Evolutionary conservation across 306 rosid species (phyloP).

Genomic region (Cucumis sativus): DNA sequence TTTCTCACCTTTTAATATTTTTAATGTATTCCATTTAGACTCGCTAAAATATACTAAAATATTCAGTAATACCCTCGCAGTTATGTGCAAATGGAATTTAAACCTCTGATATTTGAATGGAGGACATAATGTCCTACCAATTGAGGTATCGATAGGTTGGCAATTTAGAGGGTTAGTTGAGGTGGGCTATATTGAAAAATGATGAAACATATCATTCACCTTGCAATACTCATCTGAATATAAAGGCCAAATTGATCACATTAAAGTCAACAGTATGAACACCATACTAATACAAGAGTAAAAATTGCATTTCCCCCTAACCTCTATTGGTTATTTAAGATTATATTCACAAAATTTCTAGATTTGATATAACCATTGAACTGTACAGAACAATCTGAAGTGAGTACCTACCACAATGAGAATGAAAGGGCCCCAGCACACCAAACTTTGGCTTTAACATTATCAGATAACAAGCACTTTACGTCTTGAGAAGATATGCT

Average conservation of each 20-base stretch:
- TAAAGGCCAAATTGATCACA: background rate
- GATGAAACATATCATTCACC: background rate
- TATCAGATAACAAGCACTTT: slow-evolving; percentile 58
- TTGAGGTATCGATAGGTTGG: background rate
- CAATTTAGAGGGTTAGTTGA: background rate
- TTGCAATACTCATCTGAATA: background rate
- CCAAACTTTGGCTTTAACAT: slow-evolving; percentile 72
- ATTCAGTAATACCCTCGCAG: background rate
- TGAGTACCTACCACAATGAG: slow-evolving; percentile 59
- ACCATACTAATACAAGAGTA: background rate
- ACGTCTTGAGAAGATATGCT: slow-evolving; percentile 94
- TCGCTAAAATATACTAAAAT: background rate
- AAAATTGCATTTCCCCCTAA: background rate
- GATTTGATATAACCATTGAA: background rate
- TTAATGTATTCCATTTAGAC: background rate
- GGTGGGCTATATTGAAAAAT: background rate
- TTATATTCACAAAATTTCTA: background rate
- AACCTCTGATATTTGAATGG: background rate
- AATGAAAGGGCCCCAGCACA: slow-evolving; percentile 62
- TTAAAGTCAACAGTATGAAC: background rate
- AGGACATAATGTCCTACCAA: background rate
- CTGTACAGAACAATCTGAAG: background rate
- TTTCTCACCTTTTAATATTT: background rate
- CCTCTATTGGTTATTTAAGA: background rate
- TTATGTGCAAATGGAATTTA: background rate